Percentiles rank a stretch among this genome's conserved stretches.
Conservation (phyloP, 257 asterid genomes). For the Solanum rostratum region DNA sequence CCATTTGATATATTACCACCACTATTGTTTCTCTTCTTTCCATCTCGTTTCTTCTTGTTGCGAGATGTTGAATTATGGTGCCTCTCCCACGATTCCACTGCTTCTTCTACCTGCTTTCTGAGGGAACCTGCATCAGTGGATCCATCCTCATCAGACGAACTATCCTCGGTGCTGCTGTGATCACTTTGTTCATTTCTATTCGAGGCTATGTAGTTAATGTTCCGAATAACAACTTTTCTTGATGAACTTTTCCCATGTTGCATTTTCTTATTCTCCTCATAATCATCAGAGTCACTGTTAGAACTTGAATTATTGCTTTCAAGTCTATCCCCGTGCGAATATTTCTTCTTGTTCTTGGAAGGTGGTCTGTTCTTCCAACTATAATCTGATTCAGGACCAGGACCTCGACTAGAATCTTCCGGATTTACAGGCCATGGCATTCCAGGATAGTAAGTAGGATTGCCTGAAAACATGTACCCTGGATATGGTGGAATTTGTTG, state of each 20-base stretch:
- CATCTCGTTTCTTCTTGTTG: slow-evolving; percentile 25
- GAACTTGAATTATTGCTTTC: slow-evolving; percentile 30
- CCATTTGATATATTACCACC: neutral
- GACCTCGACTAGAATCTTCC: slow-evolving; percentile 28
- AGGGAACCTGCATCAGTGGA: slow-evolving; percentile 31
- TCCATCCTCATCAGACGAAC: slow-evolving; percentile 37
- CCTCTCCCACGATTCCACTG: slow-evolving; percentile 44
- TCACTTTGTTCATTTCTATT: slow-evolving; percentile 31
- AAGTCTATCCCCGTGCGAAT: slow-evolving; percentile 10
- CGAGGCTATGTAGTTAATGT: slow-evolving; percentile 65
- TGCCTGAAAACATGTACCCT: slow-evolving; percentile 45
- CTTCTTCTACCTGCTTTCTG: slow-evolving; percentile 49
- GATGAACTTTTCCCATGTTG: slow-evolving; percentile 34
- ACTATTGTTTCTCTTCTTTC: slow-evolving; percentile 22
- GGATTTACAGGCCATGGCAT: slow-evolving; percentile 44
- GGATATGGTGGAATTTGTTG: slow-evolving; percentile 47
- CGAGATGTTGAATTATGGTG: slow-evolving; percentile 31
- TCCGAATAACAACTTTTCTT: slow-evolving; percentile 67
- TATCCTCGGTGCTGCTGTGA: slow-evolving; percentile 21
- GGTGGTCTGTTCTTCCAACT: slow-evolving; percentile 13
- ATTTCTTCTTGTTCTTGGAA: slow-evolving; percentile 30
- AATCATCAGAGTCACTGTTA: slow-evolving; percentile 33
- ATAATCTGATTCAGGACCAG: slow-evolving; percentile 20
- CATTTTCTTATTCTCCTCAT: slow-evolving; percentile 20
- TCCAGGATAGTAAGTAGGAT: slow-evolving; percentile 36